Base-by-base conservation (phyloP, 331 rosid species). In the Saraca asoca region DNA sequence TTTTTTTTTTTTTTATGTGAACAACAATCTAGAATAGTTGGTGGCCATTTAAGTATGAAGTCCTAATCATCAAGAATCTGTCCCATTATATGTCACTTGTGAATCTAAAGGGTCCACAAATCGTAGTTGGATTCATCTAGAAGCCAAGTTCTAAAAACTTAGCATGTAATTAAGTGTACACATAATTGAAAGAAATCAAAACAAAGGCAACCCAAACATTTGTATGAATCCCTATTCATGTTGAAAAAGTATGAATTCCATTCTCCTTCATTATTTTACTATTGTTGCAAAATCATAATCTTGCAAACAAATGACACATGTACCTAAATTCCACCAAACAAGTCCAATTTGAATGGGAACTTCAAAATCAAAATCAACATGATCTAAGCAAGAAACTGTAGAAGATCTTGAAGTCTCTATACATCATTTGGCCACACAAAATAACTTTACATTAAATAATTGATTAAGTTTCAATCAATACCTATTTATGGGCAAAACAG, bases 401-500 rank as follows among this genome's bases (percentile, higher is more conserved):
- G 29, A 37, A 67, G 52, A 76, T 78, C 79, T 79, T 69, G 70
- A 78, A 73, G 72, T 60, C 75, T 67, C 67, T 8, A n/a, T 13
- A 5, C 9, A 62, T 70, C 80, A 54, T 76, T 76, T 57, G n/a
- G 31, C 31, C 31, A 24, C 31, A 20, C 16, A 46, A 15, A 64
- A 33, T 65, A 24, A 19, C 65, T 68, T 65, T 42, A 51, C 39
- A 69, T 33, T 86, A 66, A 64, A 68, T 34, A 74, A 81, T 62
- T 44, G 68, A 39, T 81, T 77, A 10, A 5, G 73, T 75, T 59
- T 16, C 74, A 37, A 68, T 80, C 95, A 62, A 0, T 75, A 75
- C 89, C 86, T 63, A 81, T 71, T 75, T 77, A 69, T 12, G 58
- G 73, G 79, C 74, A 78, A 71, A 58, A 18, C 19, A 0, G 46